phyloP scores from a whole-genome alignment of 176 grass and related monocot genomes.

The Carex littledalei region DNA sequence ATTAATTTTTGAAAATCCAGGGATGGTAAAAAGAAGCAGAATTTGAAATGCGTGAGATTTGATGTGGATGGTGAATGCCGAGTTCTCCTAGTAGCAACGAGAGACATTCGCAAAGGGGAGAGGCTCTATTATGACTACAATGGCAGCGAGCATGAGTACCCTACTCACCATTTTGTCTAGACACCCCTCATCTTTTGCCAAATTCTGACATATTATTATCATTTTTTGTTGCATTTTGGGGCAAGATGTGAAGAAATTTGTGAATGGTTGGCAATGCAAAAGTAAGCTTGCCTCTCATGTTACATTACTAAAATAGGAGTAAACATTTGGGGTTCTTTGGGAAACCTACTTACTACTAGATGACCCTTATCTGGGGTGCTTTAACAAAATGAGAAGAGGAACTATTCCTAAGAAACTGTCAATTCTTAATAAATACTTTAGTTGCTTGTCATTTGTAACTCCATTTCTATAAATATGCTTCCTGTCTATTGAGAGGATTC shows the following conservation, averaged over 20 bases:
- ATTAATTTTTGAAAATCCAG: constrained; percentile 28
- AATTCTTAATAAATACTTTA: neutral
- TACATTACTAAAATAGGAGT: neutral
- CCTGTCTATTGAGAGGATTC: neutral
- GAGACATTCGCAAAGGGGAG: constrained; percentile 85
- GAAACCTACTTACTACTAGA: neutral
- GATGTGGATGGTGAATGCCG: constrained; percentile 61
- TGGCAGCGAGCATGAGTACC: constrained; percentile 80
- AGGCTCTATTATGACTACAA: constrained; percentile 97
- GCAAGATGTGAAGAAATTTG: neutral
- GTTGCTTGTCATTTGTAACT: neutral
- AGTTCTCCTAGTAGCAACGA: constrained; percentile 63
- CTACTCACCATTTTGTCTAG: constrained; percentile 97
- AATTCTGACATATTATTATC: neutral
- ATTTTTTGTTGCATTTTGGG: neutral
- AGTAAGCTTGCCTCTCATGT: neutral
- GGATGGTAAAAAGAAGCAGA: constrained; percentile 97
- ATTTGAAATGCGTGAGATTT: constrained; percentile 83
- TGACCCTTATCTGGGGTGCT: neutral
- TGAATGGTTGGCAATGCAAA: neutral
- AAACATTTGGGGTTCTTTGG: neutral
- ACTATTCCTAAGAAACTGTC: neutral
- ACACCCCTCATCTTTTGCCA: neutral
- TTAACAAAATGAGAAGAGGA: neutral
- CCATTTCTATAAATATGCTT: neutral